Base-by-base conservation (phyloP, 495 filamentous ascomycete genomes). In the Coniosporium apollinis region DNA sequence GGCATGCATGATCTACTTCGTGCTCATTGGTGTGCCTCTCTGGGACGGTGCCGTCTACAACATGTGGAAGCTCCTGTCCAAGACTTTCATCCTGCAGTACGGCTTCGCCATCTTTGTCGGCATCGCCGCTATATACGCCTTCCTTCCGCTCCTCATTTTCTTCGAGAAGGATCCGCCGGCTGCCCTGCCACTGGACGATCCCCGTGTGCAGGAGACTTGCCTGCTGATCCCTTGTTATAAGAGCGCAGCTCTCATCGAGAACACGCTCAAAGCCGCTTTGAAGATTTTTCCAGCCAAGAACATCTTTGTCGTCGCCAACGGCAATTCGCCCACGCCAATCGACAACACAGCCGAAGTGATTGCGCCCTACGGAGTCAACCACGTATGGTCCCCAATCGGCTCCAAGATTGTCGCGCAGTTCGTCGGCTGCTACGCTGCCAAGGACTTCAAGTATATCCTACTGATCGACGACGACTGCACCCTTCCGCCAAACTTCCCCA, bases 171-270 rank as follows among this genome's bases (percentile, higher is more conserved):
- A 60, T 14, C 47, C 52, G 14, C 56, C 55, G 55, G 56, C 39
- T 43, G 54, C 22, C 13, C 13, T n/a, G n/a, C n/a, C n/a, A n/a
- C n/a, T n/a, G n/a, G n/a, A n/a, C n/a, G n/a, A n/a, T n/a, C n/a
- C n/a, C n/a, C n/a, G n/a, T n/a, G n/a, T n/a, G n/a, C n/a, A n/a
- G n/a, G 13, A 26, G 24, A 26, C 61, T 0, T 59, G 62, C 0
- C 48, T 66, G 3, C 34, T 66, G 15, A 66, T 66, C 16, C 63
- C 62, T 5, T 64, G 62, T 35, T 64, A 64, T 33, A 59, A 62
- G 46, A 58, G 59, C 10, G 62, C 51, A 4, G 37, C 48, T 1
- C 52, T 64, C 19, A 60, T 66, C 20, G 58, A 48, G 8, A 43
- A 50, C 0, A 67, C 63, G 0, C 37, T 66, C n/a, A 43, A 55